Base-by-base conservation (phyloP, 2,329 filamentous ascomycete species). In the Botryotinia calthae region DNA sequence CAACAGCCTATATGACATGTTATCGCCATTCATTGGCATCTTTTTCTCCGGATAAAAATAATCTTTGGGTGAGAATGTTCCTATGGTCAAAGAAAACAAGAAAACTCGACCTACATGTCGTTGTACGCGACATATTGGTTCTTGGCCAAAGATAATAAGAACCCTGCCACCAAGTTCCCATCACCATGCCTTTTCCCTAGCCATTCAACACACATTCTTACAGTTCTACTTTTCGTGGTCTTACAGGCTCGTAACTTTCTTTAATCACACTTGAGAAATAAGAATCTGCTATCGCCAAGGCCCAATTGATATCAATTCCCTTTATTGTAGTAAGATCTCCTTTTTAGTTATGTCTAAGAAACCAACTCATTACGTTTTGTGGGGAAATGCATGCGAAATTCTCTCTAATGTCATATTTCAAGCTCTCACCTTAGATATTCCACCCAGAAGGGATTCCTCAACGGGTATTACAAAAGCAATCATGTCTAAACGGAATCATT, bases 341-440 rank as follows among this genome's bases (percentile, higher is more conserved):
- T 18, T 4, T 2, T 58, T 28, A 3, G 31, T 25, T 2, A 64
- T 51, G 44, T 1, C 25, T 54, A 37, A 37, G 37, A 37, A 37
- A 7, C 58, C 25, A 54, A 51, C 31, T 20, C 58, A 71, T 54
- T 64, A 64, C n/a, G 4, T 37, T 22, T 40, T 54, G n/a, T 71
- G 59, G 37, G 68, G 58, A 25, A 71, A 54, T 51, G 25, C 68
- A 25, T 71, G 58, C 25, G 68, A 71, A 37, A 51, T 64, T 18
- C 44, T 64, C 12, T 62, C 31, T 28, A 71, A 54, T 10, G 58
- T 63, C 31, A 42, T 64, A 3, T 42, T 64, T 18, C 42, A 40
- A 40, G 51, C 68, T 31, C 40, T 71, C 3, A 16, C 68, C 14
- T 18, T 64, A 28, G 68, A 71, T 9, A 64, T 37, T 2, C 48